Evolutionary conservation across 2,329 filamentous ascomycete species (phyloP).

Genomic region (Eutypella sp.): DNA sequence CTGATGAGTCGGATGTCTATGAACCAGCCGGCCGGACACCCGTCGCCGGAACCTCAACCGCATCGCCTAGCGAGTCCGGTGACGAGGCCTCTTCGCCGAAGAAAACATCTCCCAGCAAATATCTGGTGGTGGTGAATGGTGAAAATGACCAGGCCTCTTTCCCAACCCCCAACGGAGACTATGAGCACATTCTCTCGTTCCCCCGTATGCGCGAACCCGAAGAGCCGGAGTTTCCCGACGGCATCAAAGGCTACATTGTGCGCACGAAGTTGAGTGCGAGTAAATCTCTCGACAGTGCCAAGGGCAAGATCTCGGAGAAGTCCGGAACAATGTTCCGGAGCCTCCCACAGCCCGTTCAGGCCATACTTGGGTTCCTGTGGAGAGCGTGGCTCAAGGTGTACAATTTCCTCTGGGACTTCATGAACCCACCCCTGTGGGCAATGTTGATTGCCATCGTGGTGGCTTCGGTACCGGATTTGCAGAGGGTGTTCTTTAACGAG

Average conservation of each 20-base stretch:
- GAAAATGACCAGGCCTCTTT: conserved; percentile 15
- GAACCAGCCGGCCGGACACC: conserved; percentile 54
- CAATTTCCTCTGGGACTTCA: conserved; percentile 79
- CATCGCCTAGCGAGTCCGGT: conserved; percentile 45
- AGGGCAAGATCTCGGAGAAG: conserved; percentile 12
- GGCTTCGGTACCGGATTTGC: conserved; percentile 78
- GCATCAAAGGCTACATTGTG: conserved; percentile 36
- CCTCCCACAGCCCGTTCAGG: conserved; percentile 40
- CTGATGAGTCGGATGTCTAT: conserved; percentile 43
- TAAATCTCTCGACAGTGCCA: conserved; percentile 19
- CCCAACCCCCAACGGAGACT: conserved; percentile 33
- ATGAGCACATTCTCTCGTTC: conserved; percentile 59
- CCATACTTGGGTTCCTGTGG: conserved; percentile 24
- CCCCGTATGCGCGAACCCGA: conserved; percentile 46
- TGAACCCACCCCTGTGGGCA: conserved; percentile 97
- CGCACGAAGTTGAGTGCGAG: conserved; percentile 31
- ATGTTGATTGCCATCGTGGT: conserved; percentile 91
- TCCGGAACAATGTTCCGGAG: conserved; percentile 25
- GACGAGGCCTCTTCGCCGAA: conserved; percentile 33
- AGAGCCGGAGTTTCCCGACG: conserved; percentile 35
- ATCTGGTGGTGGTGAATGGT: conserved; percentile 17
- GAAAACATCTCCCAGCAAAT: conserved; percentile 27
- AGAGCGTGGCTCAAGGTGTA: conserved; percentile 42
- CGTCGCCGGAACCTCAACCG: conserved; percentile 43
- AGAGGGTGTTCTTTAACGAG: conserved; percentile 80